Evolutionary conservation across 202 grass and related monocot genomes (phyloP), one percentile per base, ranked within the genome.

Genomic region (Setaria italica): DNA sequence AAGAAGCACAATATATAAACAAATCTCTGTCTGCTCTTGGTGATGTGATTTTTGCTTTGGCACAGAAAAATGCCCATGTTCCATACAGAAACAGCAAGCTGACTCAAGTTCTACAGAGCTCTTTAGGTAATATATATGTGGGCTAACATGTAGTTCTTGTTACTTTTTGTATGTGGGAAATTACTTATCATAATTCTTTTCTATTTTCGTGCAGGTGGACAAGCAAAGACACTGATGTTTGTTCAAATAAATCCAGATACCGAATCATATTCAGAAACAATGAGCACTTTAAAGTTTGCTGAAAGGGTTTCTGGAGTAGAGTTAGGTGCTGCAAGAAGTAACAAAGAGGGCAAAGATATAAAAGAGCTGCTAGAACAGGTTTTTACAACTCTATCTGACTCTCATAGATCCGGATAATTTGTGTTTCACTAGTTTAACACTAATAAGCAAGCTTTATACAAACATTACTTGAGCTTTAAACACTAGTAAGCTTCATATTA

Each of bases 281-380:
- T 97, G 89, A 99, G 97, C 67, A 99, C 97, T 62, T 88, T 99
- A 70, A 99, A 99, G 89, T 99, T 99, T 85, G 97, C 97, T 34
- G 97, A 99, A 89, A 97, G 97, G 57, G 97, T 99, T 74, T 99
- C 97, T 87, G 97, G 97, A 60, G 97, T 99, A 45, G 97, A 99
- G 42, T 96, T 99, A 85, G 97, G 97, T 76, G 97, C 92, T 62
- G 97, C 97, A 59, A 88, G 80, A 74, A 99, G 94, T 55, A 99
- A 97, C 85, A 97, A 91, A 92, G 97, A 99, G 76, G 97, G 97
- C 69, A 99, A 94, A 86, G 94, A 97, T 86, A 91, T 99, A 78
- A 99, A 99, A 93, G 97, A 99, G 56, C 84, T 99, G 41, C 79
- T 99, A 67, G 97, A 99, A 88, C 97, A 99, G 93, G 97, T 93